Evolutionary conservation across 75 land plant genomes (phyloP), one percentile per base, ranked within the genome.

Genomic region (Gnetum montanum): DNA sequence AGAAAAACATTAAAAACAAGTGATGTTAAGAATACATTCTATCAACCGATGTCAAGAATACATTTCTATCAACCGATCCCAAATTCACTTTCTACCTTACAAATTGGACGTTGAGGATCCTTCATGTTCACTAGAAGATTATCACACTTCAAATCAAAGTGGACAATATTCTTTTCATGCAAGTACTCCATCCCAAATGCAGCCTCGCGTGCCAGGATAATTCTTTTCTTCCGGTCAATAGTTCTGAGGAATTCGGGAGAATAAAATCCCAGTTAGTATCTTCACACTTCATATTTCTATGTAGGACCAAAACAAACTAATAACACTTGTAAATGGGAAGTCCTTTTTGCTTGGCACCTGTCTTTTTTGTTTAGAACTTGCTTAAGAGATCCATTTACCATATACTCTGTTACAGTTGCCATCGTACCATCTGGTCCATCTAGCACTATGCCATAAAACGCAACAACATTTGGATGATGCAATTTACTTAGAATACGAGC

Each of bases 151-250:
- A 73, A 24, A 52, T 73, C 76, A 63, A 73, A 73, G 54, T 73
- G 76, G 24, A 73, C 72, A 58, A 73, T 73, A 31, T 70, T 73
- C 26, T 73, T 73, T 11, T 58, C 76, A 47, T 73, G 76, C 66
- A 73, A 48, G 47, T 73, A 73, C 47, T 73, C 75, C 76, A 73
- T 73, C 10, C 76, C 76, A 70, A 71, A 73, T 31, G 76, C 76
- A 47, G 76, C 76, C 43, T 73, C 76, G 61, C 72, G 72, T 6
- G 76, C 75, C 40, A 73, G 62, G 19, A 73, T 51, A 2, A 73
- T 50, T 51, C 68, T 35, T 48, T 69, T 70, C 8, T 62, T 60
- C 5, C 76, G 73, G 63, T 73, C 76, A 46, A 73, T 57, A 29
- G 48, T 37, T 66, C 76, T 53, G 37, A 48, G 27, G 8, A 6